Evolutionary conservation across 1,284 basidiomycete species (phyloP), one percentile per base, ranked within the genome.

Genomic region (Microstroma glucosiphilum): DNA sequence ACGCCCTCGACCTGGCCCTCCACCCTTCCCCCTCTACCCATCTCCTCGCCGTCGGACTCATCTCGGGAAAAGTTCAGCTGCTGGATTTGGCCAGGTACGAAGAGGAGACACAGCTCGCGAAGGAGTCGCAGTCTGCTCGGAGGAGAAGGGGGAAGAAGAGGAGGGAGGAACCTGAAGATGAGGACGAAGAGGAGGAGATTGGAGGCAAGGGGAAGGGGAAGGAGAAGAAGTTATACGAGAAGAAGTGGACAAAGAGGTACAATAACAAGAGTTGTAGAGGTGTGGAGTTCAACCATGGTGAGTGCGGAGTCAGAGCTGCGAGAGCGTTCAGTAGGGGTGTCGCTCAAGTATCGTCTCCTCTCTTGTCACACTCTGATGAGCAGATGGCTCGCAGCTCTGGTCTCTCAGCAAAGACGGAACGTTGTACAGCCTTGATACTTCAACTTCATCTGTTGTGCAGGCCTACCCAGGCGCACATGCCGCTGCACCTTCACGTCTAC

Each of bases 1-100:
- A 96, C 80, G 86, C 92, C 42, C 93, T 96, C 78, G 92, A 96
- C 81, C 82, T 96, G 54, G 85, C 83, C 1, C 96, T 96, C 76
- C 90, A 93, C 73, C 92, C 92, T 0, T 82, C 81, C 0, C 78
- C 84, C 43, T 80, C 86, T 0, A 82, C 57, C 8, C 66, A 70
- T 53, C 51, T 87, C 19, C 85, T 93, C 9, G 92, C 89, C 77
- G 83, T 88, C 6, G 89, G 86, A 0, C 85, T 94, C 1, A 83
- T 96, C 37, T 88, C 88, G 0, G 92, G 92, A 42, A 85, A 89
- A 60, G 83, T 96, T 70, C 90, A 89, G 70, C 87, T 89, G 0
- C 89, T 88, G 77, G 76, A 83, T 4, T 93, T 90, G 75, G 56
- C 56, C 42, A 48, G 57, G 25, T 37, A 53, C 21, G 43, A n/a